phyloP scores from a whole-genome alignment of 1,284 basidiomycete species.

The Lignosus rhinocerotis region DNA sequence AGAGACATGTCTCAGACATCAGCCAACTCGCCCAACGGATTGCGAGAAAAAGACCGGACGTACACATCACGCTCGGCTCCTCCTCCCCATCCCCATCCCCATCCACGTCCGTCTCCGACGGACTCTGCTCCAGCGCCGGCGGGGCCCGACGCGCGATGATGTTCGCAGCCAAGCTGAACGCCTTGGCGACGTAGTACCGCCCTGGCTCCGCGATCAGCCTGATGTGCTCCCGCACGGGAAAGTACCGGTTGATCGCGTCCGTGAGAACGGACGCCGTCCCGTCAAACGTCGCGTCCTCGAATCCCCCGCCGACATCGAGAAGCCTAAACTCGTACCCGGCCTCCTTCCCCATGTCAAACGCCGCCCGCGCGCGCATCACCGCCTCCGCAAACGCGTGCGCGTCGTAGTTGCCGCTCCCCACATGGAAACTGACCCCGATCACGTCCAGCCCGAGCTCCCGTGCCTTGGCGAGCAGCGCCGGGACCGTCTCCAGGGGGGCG shows the following conservation, averaged over 20 bases:
- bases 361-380: conserved; percentile 77
- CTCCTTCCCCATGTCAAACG: conserved; percentile 87
- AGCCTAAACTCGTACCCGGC: conserved; percentile 84
- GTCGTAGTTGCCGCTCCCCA: conserved; percentile 96
- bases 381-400: conserved; percentile 90
- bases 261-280: conserved; percentile 75
- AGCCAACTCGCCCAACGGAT: not conserved
- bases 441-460: conserved; percentile 83
- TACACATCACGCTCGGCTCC: conserved; percentile 80
- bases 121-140: conserved; percentile 37
- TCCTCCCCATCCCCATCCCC: conserved; percentile 37
- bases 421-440: conserved; percentile 97
- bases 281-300: conserved; percentile 90
- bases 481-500: conserved; percentile 85
- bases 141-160: conserved; percentile 88
- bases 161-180: conserved; percentile 92
- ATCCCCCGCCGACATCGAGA: conserved; percentile 95
- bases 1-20: not conserved
- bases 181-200: conserved; percentile 89
- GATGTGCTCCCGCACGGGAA: conserved; percentile 78
- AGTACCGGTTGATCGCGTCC: conserved; percentile 77
- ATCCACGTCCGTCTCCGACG: conserved; percentile 25
- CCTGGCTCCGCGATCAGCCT: conserved; percentile 97
- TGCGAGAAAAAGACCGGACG: conserved; percentile 36
- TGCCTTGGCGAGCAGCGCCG: conserved; percentile 79